Evolutionary conservation across 202 grass and related monocot species (phyloP).

Genomic region (Dendrocalamus latiflorus): DNA sequence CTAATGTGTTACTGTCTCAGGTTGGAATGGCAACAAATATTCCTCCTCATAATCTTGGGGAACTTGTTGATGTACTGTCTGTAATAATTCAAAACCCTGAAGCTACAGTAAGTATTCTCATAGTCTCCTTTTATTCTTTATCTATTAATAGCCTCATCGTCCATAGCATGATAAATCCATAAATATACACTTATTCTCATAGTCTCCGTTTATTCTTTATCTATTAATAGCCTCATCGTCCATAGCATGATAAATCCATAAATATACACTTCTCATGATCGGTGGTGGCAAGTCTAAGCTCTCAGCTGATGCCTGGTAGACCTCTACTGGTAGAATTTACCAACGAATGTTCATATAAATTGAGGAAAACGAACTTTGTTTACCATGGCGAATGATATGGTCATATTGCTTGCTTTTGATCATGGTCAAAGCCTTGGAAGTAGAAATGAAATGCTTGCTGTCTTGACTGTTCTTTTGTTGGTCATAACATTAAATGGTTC

Average conservation of each 20-base stretch:
- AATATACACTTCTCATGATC: background rate
- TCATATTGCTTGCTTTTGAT: background rate
- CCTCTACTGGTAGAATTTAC: background rate
- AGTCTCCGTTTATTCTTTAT: background rate
- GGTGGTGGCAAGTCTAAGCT: background rate
- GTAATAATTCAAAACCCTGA: conserved; percentile 83
- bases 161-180: conserved; percentile 11
- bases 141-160: conserved; percentile 6
- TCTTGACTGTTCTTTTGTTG: background rate
- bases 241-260: conserved; percentile 16
- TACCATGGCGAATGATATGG: background rate
- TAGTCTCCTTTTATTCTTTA: background rate
- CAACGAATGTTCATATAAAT: background rate
- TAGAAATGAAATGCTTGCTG: conserved; percentile 8
- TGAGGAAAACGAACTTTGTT: background rate
- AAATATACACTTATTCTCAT: conserved; percentile 10
- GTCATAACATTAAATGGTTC: background rate
- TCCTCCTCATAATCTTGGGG: conserved; percentile 93
- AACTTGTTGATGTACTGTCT: conserved; percentile 92
- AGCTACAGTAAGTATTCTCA: conserved; percentile 65
- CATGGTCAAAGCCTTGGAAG: conserved; percentile 3
- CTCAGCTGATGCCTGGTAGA: conserved; percentile 2
- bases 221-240: conserved; percentile 3
- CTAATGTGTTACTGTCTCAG: conserved; percentile 35
- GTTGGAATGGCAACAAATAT: conserved; percentile 99